Evolutionary conservation across 2,329 filamentous ascomycete genomes (phyloP), one percentile per base, ranked within the genome.

Genomic region (Clonostachys sp.): DNA sequence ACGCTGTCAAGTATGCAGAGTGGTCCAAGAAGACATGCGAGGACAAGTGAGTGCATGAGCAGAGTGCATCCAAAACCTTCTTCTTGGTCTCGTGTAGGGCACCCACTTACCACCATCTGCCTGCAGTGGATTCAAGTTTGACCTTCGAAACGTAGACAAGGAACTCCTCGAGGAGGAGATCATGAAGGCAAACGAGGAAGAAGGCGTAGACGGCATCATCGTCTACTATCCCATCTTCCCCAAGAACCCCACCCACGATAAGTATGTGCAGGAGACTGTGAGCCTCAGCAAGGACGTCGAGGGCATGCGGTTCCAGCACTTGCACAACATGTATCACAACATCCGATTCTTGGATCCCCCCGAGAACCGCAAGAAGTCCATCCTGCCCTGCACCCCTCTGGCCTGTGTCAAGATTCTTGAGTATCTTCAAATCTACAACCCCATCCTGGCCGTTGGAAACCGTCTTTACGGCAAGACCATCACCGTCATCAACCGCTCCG

Each of bases 241-340:
- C 14, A 73, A 74, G 68, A 87, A 91, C 72, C 86, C 85, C 45
- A 80, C 83, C 30, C 90, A 96, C 68, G 94, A 99, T 69, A 87
- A 89, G 66, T 97, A 97, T 67, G 83, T 99, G 55, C 92, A 97
- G 71, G 91, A 96, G 72, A 89, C 95, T 4, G 91, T 96, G 48
- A 84, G 89, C 48, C 79, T 96, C 41, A 73, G 80, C 66, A 97
- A 99, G 70, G 94, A 99, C 61, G 92, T 99, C 55, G 94, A 99
- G 69, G 94, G 94, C 35, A 82, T 99, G 49, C 90, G 87, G 58
- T 92, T 96, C 70, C 86, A 85, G 63, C 91, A 97, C 72, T 87
- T 97, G 62, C 91, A 92, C 81, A 99, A 99, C 79, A 96, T 99
- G 91, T 99, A 97, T 73, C 89, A 96, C 75, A 99, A 99, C 73